Evolutionary conservation across 352 stramenopile genomes (phyloP).

Genomic region (Thraustochytrium aureum): DNA sequence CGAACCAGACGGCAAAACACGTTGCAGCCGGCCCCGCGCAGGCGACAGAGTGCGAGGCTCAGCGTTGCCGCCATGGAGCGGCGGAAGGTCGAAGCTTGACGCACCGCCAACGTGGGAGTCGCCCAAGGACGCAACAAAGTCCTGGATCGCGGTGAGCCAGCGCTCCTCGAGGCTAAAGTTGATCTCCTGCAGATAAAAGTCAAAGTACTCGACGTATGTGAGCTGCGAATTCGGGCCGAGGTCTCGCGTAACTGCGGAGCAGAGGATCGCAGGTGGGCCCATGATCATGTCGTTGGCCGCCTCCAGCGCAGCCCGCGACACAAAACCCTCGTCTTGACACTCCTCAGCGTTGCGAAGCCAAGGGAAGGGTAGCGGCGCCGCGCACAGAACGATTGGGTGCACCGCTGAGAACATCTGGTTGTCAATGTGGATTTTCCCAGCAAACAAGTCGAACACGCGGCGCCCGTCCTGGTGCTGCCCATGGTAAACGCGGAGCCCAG

Average conservation of each 20-base stretch:
- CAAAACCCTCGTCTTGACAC: not conserved
- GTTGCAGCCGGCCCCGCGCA: too few species aligned
- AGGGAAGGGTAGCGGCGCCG: conserved; percentile 11
- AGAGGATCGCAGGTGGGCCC: not conserved
- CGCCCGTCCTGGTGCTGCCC: conserved; percentile 15
- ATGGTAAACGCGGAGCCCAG: conserved; percentile 2
- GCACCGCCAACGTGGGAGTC: not conserved
- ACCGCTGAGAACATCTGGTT: conserved; percentile 43
- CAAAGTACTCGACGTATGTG: conserved; percentile 48
- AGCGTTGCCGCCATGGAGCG: not conserved
- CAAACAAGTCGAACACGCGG: conserved; percentile 1
- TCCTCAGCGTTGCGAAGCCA: conserved; percentile 22
- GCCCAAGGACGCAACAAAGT: conserved; percentile 6
- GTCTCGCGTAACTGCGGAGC: conserved; percentile 21
- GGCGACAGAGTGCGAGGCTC: not conserved
- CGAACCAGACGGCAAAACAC: too few species aligned
- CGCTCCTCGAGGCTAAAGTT: conserved; percentile 44
- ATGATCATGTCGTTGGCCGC: not conserved
- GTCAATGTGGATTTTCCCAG: conserved; percentile 23
- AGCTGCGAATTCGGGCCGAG: not conserved
- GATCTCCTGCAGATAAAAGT: conserved; percentile 38
- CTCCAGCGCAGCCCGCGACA: conserved; percentile 7
- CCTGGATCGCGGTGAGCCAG: conserved; percentile 46
- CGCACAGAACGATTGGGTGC: conserved; percentile 43
- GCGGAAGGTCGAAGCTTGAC: not conserved